Evolutionary conservation across 1,139 yeast genomes (phyloP), one percentile per base, ranked within the genome.

Genomic region (Saccharomyces hybrid): DNA sequence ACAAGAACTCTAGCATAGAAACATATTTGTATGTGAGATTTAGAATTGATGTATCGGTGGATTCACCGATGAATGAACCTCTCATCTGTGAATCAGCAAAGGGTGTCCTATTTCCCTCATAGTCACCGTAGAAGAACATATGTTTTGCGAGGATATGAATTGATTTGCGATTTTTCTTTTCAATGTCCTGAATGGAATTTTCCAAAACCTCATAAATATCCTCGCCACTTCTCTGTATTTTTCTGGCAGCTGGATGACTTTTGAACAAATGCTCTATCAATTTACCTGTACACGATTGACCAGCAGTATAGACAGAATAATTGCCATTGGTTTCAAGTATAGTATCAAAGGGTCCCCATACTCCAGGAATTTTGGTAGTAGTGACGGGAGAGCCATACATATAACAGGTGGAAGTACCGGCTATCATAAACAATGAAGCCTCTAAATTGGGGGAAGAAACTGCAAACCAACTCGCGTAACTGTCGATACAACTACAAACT

Each of bases 351-450:
- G 86, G 86, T 0, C 86, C 86, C 86, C 86, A 82, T 3, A 80
- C 67, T 0, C 84, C 84, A 0, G 70, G 65, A 2, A 74, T 63
- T 28, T 70, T 65, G 0, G 47, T 49, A 1, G 51, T 42, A 5
- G 47, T 30, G 1, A 53, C 52, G 3, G 70, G 65, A 16, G 56
- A 55, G 1, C 75, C 73, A 8, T 75, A 61, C 3, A 82, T 60
- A 56, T 74, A 80, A 58, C 86, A 82, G 0, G 85, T 81, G 5
- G 84, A 80, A 0, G 86, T 82, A 0, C 86, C 86, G 1, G 85
- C 86, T 8, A 80, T 77, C 78, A 81, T 75, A 2, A 80, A 72
- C 20, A 80, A 59, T 7, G 71, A 62, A 8, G 59, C 54, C 11
- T 59, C 59, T 0, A 67, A 57, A 4, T 54, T 31, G 28, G 59